phyloP scores from a whole-genome alignment of 2,329 filamentous ascomycete species.

The Sphaerulina musiva region DNA sequence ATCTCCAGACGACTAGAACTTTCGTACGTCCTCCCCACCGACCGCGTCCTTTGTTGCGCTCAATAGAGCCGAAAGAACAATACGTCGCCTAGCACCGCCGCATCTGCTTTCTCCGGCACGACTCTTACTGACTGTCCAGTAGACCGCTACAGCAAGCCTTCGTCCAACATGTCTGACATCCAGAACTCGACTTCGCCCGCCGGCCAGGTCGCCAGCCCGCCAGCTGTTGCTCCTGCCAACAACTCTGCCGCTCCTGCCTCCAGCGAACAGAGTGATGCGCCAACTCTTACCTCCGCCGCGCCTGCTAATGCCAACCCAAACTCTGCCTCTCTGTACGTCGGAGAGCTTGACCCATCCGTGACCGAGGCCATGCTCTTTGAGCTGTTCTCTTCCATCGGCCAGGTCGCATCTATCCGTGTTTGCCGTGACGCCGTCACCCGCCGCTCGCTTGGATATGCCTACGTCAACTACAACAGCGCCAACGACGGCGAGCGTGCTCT shows the following conservation, averaged over 20 bases:
- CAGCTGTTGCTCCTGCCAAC: constrained; percentile 56
- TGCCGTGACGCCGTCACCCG: constrained; percentile 98
- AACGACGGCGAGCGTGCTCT: constrained; percentile 94
- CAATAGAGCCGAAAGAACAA: constrained; percentile 9
- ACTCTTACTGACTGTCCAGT: neutral
- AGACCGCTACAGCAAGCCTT: constrained; percentile 5
- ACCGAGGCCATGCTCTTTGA: constrained; percentile 99
- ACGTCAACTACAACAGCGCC: constrained; percentile 99
- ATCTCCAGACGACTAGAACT: constrained; percentile 3
- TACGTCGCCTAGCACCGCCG: constrained; percentile 6
- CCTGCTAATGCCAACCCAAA: constrained; percentile 68
- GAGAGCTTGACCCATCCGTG: constrained; percentile 94
- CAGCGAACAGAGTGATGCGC: constrained; percentile 57
- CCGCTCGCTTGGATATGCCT: constrained; percentile 96
- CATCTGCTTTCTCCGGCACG: constrained; percentile 12
- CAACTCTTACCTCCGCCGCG: constrained; percentile 63
- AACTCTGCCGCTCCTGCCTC: constrained; percentile 66
- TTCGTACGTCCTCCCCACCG: constrained; percentile 6
- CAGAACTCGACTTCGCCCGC: constrained; percentile 48
- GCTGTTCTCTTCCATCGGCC: constrained; percentile 98
- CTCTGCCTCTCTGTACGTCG: constrained; percentile 96
- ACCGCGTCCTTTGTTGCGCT: constrained; percentile 8
- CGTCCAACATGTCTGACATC: constrained; percentile 36
- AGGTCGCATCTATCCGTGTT: constrained; percentile 97
- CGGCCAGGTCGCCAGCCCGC: constrained; percentile 64